Conservation (phyloP, 106 monocot species). For the Allium cepa region DNA sequence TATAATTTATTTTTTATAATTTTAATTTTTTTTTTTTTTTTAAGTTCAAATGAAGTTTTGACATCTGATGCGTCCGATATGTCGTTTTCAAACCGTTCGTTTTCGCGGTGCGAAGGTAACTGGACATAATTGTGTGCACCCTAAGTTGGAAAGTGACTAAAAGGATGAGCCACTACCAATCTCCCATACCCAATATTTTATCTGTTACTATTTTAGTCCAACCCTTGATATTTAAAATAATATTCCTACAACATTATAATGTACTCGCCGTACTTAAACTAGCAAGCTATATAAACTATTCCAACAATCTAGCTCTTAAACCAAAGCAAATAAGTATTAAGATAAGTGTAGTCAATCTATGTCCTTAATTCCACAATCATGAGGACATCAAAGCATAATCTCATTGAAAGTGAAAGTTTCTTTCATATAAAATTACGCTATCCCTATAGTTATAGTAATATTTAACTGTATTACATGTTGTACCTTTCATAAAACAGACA, state of each 20-base stretch:
- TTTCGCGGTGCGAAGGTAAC: too few species aligned
- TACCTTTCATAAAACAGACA: too few species aligned
- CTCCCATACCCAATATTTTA: neutral
- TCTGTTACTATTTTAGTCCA: neutral
- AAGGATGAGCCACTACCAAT: neutral
- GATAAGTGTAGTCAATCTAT: conserved; percentile 11
- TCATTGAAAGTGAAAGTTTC: neutral
- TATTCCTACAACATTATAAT: neutral
- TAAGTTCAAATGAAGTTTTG: too few species aligned
- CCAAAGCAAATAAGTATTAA: neutral
- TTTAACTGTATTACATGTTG: too few species aligned
- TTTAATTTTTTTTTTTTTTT: too few species aligned
- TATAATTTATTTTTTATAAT: too few species aligned
- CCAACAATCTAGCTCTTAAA: neutral
- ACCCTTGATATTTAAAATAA: neutral
- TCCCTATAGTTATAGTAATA: neutral
- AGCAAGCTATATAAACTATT: neutral
- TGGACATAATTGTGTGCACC: too few species aligned
- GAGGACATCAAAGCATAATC: conserved; percentile 9
- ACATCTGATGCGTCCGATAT: too few species aligned
- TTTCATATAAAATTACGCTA: too few species aligned
- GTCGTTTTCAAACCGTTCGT: too few species aligned
- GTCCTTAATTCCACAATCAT: conserved; percentile 11
- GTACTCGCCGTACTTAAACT: neutral
- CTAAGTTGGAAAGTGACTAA: conserved; percentile 6